Evolutionary conservation across 371 early-diverging fungal genomes (phyloP), one percentile per base, ranked within the genome.

Genomic region (Umbelopsis sp.): DNA sequence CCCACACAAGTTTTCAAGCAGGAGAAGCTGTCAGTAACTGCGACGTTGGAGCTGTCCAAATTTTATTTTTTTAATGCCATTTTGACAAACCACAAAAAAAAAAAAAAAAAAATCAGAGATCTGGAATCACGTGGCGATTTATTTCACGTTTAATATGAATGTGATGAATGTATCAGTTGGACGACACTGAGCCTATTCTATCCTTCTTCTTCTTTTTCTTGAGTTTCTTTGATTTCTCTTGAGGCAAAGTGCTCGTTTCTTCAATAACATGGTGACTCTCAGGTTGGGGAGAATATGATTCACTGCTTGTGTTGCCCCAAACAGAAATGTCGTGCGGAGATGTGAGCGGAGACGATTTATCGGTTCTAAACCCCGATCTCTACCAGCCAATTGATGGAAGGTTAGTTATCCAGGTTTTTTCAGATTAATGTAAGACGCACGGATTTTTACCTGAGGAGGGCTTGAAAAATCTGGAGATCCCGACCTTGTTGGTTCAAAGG

Each of bases 131-230:
- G 57, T 57, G 57, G 57, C 18, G 41, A 41, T 12, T 41, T 41
- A 41, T 41, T 41, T 41, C 41, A 22, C 0, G 10, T 41, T 41
- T 1, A 41, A 18, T 57, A 25, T 4, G 2, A 12, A 14, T 32
- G 18, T 3, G 35, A 35, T 9, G 35, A 18, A n/a, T 10, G 18
- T n/a, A 51, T 14, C 25, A 32, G 29, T 57, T 29, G 35, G 18
- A 18, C 0, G 29, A 35, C 32, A 35, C 10, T 18, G 57, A 57
- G 1, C 29, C 48, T 45, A 11, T 63, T 44, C 45, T 63, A 65
- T 65, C 41, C 41, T 65, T 69, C 38, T n/a, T 62, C 50, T 70
- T 66, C 57, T 65, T 65, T 48, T 50, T 62, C 44, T 35, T 45
- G 6, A 22, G 12, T 35, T 64, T 63, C 50, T 64, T 68, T 46